These are phyloP conservation scores for Taiozyma sp. DNA, from an alignment of 1,139 yeast genomes.

Conservation along the genomic window DNA sequence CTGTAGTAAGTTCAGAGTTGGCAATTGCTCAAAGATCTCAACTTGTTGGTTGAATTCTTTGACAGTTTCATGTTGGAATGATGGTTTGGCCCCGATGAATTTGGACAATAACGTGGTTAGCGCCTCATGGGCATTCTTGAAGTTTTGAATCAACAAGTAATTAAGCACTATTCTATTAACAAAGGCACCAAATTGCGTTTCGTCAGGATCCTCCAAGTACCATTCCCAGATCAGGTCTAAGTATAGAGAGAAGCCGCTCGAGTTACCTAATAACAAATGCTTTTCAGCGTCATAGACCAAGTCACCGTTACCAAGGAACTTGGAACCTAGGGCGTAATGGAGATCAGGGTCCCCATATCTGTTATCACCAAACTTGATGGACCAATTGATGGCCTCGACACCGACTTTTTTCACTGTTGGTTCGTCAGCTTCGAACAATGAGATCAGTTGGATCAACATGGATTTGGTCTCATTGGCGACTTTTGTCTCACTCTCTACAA, in stretches of 20 bases:
- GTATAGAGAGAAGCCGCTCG: slow-evolving; percentile 46
- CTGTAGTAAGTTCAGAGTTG: slow-evolving; percentile 64
- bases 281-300: slow-evolving; percentile 46
- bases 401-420: slow-evolving; percentile 64
- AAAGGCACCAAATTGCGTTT: slow-evolving; percentile 44
- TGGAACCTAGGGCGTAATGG: slow-evolving; percentile 70
- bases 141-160: slow-evolving; percentile 59
- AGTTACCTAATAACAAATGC: slow-evolving; percentile 66
- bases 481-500: slow-evolving; percentile 43
- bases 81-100: slow-evolving; percentile 21
- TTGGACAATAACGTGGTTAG: slow-evolving; percentile 35
- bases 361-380: slow-evolving; percentile 41
- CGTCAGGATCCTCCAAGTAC: slow-evolving; percentile 35
- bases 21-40: slow-evolving; percentile 18
- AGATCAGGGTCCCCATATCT: slow-evolving; percentile 73
- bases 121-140: slow-evolving; percentile 51
- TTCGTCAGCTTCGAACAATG: slow-evolving; percentile 41
- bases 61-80: slow-evolving; percentile 9
- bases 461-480: slow-evolving; percentile 40
- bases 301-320: slow-evolving; percentile 39
- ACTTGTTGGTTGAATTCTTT: slow-evolving; percentile 8
- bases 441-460: slow-evolving; percentile 28
- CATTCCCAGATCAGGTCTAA: slow-evolving; percentile 54
- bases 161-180: slow-evolving; percentile 64
- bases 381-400: slow-evolving; percentile 63